phyloP scores from a whole-genome alignment of 176 grass and related monocot species.

The Lolium perenne region DNA sequence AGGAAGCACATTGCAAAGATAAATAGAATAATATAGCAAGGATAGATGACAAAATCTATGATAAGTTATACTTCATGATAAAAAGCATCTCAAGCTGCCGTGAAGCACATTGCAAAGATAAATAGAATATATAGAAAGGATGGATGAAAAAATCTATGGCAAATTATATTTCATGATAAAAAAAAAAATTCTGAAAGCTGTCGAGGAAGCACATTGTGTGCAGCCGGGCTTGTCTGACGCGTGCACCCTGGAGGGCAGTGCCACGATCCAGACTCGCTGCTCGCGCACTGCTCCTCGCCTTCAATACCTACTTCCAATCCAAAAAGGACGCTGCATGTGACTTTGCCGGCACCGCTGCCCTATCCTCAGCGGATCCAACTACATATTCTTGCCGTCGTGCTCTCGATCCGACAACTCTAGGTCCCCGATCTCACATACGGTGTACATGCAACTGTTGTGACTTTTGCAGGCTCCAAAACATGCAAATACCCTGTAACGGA shows the following conservation, averaged over 20 bases:
- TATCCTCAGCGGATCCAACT: constrained; percentile 61
- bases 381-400: not conserved
- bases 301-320: constrained; percentile 78
- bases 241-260: constrained; percentile 45
- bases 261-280: constrained; percentile 47
- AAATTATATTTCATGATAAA: no score
- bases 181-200: no score
- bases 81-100: no score
- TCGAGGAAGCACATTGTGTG: constrained; percentile 16
- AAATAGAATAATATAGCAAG: no score
- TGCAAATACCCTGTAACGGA: constrained; percentile 48
- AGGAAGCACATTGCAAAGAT: no score
- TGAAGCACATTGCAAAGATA: no score
- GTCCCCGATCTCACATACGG: not conserved
- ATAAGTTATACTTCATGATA: no score
- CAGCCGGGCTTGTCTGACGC: constrained; percentile 11
- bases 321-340: constrained; percentile 34
- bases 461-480: constrained; percentile 35
- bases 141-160: no score
- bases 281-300: constrained; percentile 64
- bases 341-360: not conserved
- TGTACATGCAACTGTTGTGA: not conserved
- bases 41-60: no score
- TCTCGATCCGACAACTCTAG: not conserved
- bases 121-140: no score